phyloP scores from a whole-genome alignment of 306 rosid genomes.

The Dalbergia oliveri region DNA sequence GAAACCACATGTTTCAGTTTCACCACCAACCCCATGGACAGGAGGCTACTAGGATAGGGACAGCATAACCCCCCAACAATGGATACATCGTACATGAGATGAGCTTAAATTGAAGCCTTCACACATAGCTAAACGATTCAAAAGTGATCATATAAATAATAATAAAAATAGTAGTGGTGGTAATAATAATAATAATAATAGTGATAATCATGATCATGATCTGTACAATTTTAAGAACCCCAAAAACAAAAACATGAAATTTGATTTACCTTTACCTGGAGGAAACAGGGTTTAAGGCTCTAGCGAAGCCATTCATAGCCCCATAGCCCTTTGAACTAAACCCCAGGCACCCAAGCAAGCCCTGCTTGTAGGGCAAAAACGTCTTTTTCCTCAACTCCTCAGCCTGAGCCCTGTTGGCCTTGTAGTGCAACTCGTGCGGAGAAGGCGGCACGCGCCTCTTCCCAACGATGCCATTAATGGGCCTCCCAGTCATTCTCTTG shows the following conservation, averaged over 20 bases:
- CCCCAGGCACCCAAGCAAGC: conserved; percentile 92
- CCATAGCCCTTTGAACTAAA: conserved; percentile 97
- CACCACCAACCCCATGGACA: conserved; percentile 51
- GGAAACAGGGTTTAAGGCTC: conserved; percentile 94
- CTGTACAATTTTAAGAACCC: conserved; percentile 48
- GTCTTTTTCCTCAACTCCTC: conserved; percentile 96
- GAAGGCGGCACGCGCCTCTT: conserved; percentile 80
- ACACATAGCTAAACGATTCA: conserved; percentile 35
- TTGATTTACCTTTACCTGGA: conserved; percentile 67
- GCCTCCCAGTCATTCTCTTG: conserved; percentile 69
- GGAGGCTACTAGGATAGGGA: conserved; percentile 30
- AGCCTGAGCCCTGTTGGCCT: conserved; percentile 89
- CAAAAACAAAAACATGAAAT: neutral
- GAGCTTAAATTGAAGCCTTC: conserved; percentile 34
- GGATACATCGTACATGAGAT: neutral
- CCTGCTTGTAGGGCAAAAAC: conserved; percentile 90
- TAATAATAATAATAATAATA: neutral
- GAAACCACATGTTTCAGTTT: conserved; percentile 24
- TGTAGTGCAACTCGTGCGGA: conserved; percentile 92
- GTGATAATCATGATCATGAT: conserved; percentile 17
- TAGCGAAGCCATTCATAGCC: conserved; percentile 93
- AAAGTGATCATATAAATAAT: conserved; percentile 31
- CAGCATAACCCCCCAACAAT: neutral
- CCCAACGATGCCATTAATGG: conserved; percentile 80
- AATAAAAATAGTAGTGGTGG: neutral